phyloP scores from a whole-genome alignment of 108 stramenopile species.

The Discostella stelligeroides region DNA sequence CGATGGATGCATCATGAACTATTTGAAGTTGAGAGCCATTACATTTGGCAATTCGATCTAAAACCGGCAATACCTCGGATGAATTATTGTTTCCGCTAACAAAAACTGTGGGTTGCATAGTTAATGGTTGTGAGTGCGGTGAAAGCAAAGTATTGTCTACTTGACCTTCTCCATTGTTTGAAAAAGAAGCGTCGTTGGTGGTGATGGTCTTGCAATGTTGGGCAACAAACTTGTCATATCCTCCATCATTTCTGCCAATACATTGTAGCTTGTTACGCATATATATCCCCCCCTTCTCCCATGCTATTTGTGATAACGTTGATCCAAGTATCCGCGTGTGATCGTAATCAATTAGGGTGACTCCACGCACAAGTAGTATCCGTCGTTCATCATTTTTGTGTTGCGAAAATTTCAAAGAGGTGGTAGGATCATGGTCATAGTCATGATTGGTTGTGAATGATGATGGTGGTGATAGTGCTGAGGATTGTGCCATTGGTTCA shows the following conservation, averaged over 20 bases:
- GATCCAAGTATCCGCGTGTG: conserved; percentile 89
- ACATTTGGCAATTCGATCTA: conserved; percentile 11
- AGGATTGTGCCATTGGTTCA: conserved; percentile 33
- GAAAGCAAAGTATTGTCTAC: too few species aligned
- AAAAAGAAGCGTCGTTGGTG: conserved; percentile 20
- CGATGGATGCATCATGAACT: conserved; percentile 23
- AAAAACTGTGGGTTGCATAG: conserved; percentile 11
- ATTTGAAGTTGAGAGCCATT: conserved; percentile 24
- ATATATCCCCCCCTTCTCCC: conserved; percentile 96
- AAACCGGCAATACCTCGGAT: conserved; percentile 7
- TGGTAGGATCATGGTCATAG: neutral
- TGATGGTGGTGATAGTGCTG: neutral
- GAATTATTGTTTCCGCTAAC: conserved; percentile 33
- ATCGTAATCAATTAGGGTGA: conserved; percentile 83
- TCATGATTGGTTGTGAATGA: conserved; percentile 20
- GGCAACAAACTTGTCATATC: conserved; percentile 31
- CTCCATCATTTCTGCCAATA: conserved; percentile 34
- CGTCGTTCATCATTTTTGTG: neutral
- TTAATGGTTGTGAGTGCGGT: too few species aligned
- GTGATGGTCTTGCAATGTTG: neutral
- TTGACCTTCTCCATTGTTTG: conserved; percentile 1
- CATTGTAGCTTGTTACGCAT: conserved; percentile 47
- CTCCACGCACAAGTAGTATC: conserved; percentile 47
- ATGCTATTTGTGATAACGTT: conserved; percentile 88
- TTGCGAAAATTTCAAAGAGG: neutral